These are phyloP conservation scores for Tilletia caries DNA, from an alignment of 1,284 basidiomycete species.

Conservation along the genomic window DNA sequence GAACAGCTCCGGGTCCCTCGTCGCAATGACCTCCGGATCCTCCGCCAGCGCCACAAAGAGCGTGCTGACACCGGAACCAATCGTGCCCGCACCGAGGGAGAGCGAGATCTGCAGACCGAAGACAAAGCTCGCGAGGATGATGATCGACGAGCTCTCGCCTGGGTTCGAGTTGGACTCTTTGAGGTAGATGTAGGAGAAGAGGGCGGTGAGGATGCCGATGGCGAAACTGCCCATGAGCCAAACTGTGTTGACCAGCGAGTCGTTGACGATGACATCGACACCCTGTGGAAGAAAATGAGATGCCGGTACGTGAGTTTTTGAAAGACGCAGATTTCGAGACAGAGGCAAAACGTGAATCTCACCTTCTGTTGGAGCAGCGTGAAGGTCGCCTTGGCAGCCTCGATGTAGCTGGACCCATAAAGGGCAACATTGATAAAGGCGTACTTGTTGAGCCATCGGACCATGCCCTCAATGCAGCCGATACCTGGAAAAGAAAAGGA, in stretches of 20 bases:
- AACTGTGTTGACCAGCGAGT: conserved; percentile 70
- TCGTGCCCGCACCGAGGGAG: conserved; percentile 48
- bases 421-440: conserved; percentile 72
- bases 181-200: conserved; percentile 79
- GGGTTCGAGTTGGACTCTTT: conserved; percentile 39
- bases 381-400: conserved; percentile 88
- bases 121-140: conserved; percentile 45
- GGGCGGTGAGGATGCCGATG: conserved; percentile 70
- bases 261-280: conserved; percentile 79
- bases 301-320: not conserved
- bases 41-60: conserved; percentile 53
- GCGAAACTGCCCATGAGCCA: conserved; percentile 62
- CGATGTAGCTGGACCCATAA: conserved; percentile 53
- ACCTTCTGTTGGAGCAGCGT: conserved; percentile 71
- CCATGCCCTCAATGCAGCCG: conserved; percentile 27
- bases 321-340: not conserved
- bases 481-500: conserved; percentile 20
- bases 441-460: conserved; percentile 60
- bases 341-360: too few relatives aligned
- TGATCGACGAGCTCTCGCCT: conserved; percentile 30
- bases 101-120: conserved; percentile 53
- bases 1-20: conserved; percentile 38
- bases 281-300: conserved; percentile 56
- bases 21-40: conserved; percentile 37
- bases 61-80: conserved; percentile 50